phyloP scores from a whole-genome alignment of 1,284 basidiomycete species.

The Mrakiaceae sp. region DNA sequence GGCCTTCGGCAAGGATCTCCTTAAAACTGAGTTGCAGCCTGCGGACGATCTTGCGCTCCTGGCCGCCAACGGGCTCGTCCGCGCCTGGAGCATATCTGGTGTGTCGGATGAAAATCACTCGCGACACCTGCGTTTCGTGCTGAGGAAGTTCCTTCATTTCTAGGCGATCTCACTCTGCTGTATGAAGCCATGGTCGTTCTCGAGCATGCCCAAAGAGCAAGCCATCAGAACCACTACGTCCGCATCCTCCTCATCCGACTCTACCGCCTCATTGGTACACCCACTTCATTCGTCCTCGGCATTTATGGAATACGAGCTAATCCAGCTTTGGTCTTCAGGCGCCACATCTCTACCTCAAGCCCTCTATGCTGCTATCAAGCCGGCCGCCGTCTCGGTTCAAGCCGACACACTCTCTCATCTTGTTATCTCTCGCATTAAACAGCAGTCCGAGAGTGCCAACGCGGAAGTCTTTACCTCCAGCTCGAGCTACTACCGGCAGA shows the following conservation, averaged over 20 bases:
- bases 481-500: conserved; percentile 58
- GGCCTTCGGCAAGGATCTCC: conserved; percentile 48
- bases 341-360: conserved; percentile 56
- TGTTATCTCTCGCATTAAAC: conserved; percentile 61
- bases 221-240: conserved; percentile 63
- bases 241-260: conserved; percentile 62
- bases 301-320: no score
- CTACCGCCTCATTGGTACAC: conserved; percentile 61
- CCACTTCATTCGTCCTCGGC: conserved; percentile 11
- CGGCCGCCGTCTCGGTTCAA: conserved; percentile 67
- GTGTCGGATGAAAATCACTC: conserved; percentile 2
- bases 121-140: background rate
- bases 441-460: conserved; percentile 53
- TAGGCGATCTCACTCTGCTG: conserved; percentile 44
- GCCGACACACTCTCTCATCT: conserved; percentile 74
- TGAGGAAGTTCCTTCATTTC: background rate
- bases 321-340: conserved; percentile 36
- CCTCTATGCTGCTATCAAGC: conserved; percentile 48
- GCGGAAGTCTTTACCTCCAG: conserved; percentile 48
- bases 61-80: conserved; percentile 55
- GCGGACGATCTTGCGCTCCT: conserved; percentile 73
- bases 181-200: conserved; percentile 52
- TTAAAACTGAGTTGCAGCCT: conserved; percentile 69
- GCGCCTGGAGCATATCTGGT: conserved; percentile 43
- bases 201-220: conserved; percentile 59